Evolutionary conservation across 2,329 filamentous ascomycete species (phyloP), one percentile per base, ranked within the genome.

Genomic region (Penicillium olsonii): DNA sequence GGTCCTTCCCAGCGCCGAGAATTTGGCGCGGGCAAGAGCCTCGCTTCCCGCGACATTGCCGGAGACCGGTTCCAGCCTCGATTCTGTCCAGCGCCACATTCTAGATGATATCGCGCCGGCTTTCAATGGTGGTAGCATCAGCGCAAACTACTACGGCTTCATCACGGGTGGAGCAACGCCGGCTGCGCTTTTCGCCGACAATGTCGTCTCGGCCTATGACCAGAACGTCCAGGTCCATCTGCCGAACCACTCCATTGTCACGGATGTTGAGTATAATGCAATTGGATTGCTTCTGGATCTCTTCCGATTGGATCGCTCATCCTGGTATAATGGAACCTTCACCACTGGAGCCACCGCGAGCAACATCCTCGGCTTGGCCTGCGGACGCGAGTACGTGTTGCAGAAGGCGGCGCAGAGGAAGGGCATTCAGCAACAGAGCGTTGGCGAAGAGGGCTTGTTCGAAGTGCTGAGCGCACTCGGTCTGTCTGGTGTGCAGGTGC

Each of bases 191-290:
- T 82, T 89, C 45, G 92, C 90, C 1, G 92, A 96, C 68, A 87
- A 90, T 56, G 72, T 96, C n/a, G 90, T 92, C 53, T 85, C 85
- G 5, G 80, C 83, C 8, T 81, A 87, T 53, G 92, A 96, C 66
- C 90, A 95, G 67, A 96, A 92, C 68, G 85, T 91, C 4, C 81
- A 86, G 50, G 88, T 95, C 1, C 91, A 96, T 67, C 76, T 96
- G 1, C 86, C 90, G 0, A 75, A 77, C 17, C 88, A 96, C 68
- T 87, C 84, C 0, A 79, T 92, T 24, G 81, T 84, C 17, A 95
- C 90, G 0, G 81, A 84, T 19, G 80, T 96, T 9, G 92, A 96
- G 68, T 84, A 87, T 54, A 77, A 79, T 12, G 84, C 92, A 0
- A 71, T 96, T 44, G 71, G 76, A 15, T 83, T 95, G 75, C 71